Evolutionary conservation across 2,329 filamentous ascomycete species (phyloP).

Genomic region (Colletotrichum tofieldiae): DNA sequence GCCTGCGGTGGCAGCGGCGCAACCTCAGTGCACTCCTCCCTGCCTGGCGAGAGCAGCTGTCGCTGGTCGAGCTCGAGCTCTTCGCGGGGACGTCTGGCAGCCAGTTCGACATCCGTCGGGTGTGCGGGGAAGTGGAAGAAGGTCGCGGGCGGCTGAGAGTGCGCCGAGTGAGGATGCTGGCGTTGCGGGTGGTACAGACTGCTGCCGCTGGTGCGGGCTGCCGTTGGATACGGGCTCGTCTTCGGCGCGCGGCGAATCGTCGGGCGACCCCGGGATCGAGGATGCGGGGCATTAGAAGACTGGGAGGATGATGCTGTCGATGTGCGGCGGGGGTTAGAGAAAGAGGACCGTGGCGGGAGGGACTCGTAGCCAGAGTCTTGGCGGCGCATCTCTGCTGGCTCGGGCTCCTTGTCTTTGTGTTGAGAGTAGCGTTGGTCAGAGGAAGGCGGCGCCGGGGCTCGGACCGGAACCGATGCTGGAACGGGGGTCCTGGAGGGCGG

Average conservation of each 20-base stretch:
- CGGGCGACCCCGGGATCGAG: conserved; percentile 58
- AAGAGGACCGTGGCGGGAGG: conserved; percentile 58
- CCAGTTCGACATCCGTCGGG: conserved; percentile 53
- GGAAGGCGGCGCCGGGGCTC: conserved; percentile 36
- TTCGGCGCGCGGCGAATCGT: conserved; percentile 58
- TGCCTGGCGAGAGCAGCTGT: background rate
- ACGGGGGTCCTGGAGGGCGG: conserved; percentile 46
- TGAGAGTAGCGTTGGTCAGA: conserved; percentile 37
- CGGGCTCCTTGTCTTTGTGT: conserved; percentile 45
- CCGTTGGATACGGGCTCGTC: conserved; percentile 51
- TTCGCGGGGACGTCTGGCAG: conserved; percentile 19
- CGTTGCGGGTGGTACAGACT: conserved; percentile 38
- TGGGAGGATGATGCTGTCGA: conserved; percentile 52
- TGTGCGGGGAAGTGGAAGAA: conserved; percentile 67
- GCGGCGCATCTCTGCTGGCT: conserved; percentile 63
- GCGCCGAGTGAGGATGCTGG: conserved; percentile 31
- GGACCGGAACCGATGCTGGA: conserved; percentile 33
- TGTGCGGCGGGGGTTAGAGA: conserved; percentile 52
- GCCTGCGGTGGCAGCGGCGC: conserved; percentile 67
- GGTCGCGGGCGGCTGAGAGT: conserved; percentile 50
- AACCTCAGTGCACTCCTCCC: conserved; percentile 43
- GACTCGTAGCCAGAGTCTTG: conserved; percentile 75
- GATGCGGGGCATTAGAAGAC: conserved; percentile 46
- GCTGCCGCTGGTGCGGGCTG: conserved; percentile 33
- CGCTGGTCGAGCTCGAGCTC: conserved; percentile 46